A percentile compares a stretch with the other conserved stretches of the same genome.
Conservation (phyloP, 129 eudicot species). For the Deinandra increscens region DNA sequence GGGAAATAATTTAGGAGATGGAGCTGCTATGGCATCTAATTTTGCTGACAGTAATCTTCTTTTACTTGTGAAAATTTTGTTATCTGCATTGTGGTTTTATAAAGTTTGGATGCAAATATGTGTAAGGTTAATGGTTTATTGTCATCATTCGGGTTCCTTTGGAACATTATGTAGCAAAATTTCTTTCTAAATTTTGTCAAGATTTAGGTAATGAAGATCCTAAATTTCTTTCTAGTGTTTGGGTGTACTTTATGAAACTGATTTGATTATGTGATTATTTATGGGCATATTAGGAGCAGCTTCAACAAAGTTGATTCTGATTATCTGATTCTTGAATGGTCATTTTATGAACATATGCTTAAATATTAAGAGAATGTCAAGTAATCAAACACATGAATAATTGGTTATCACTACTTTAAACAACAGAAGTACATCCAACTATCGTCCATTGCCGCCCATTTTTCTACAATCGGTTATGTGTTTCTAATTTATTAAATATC, state of each 20-base stretch:
- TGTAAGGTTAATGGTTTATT: slow-evolving; percentile 3
- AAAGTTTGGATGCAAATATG: slow-evolving; percentile 8
- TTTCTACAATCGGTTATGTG: background rate
- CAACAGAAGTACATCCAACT: background rate
- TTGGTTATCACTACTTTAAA: background rate
- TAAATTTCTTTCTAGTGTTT: background rate
- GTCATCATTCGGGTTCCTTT: background rate
- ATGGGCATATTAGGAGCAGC: background rate
- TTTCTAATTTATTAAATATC: background rate
- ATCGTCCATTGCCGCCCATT: background rate
- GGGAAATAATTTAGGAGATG: slow-evolving; percentile 29
- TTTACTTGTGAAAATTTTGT: slow-evolving; percentile 13
- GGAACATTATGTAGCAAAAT: background rate
- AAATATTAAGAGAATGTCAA: background rate
- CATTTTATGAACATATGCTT: background rate
- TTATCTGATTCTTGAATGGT: background rate
- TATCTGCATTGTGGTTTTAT: slow-evolving; percentile 10
- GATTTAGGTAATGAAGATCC: background rate
- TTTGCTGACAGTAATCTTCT: slow-evolving; percentile 67
- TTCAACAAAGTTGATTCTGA: background rate
- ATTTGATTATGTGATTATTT: background rate
- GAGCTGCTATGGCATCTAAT: slow-evolving; percentile 58
- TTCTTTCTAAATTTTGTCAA: background rate
- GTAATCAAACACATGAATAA: background rate
- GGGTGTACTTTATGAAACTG: background rate